Conservation (phyloP, 2,329 filamentous ascomycete species). For the Pochonia chlamydosporia region DNA sequence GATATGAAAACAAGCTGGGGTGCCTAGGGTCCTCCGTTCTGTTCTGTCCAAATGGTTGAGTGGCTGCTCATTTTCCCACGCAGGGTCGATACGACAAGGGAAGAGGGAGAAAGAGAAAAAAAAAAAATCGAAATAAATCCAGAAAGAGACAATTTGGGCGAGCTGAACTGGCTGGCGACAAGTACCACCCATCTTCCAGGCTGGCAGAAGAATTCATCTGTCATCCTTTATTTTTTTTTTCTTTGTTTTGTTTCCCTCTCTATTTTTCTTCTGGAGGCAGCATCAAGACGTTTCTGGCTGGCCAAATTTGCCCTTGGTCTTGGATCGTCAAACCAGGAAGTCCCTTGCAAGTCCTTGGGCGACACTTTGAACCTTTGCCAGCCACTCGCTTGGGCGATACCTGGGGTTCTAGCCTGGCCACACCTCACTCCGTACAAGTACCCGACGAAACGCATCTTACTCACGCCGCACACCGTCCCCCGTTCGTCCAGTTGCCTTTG, state of each 20-base stretch:
- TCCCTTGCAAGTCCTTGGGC: not conserved
- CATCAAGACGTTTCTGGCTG: not conserved
- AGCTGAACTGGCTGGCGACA: too few relatives aligned
- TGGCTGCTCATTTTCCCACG: not conserved
- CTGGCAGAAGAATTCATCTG: not conserved
- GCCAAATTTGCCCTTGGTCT: not conserved
- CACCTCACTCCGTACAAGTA: slow-evolving; percentile 1
- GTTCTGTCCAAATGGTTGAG: not conserved
- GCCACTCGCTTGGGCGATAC: slow-evolving; percentile 1
- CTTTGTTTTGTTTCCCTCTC: not conserved
- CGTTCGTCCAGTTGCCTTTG: not conserved
- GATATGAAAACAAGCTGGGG: not conserved
- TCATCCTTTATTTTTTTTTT: not conserved
- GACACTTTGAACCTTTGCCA: slow-evolving; percentile 6
- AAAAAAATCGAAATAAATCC: too few relatives aligned
- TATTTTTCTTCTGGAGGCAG: not conserved
- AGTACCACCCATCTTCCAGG: not conserved
- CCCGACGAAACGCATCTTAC: slow-evolving; percentile 5
- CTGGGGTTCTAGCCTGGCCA: slow-evolving; percentile 5
- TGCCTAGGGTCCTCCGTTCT: not conserved
- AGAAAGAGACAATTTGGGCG: not conserved
- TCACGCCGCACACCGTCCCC: not conserved
- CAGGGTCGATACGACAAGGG: not conserved
- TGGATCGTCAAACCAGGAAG: not conserved
- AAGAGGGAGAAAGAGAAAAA: not conserved